Evolutionary conservation across 1,139 yeast species (phyloP).

Genomic region (Meyerozyma athensensis): DNA sequence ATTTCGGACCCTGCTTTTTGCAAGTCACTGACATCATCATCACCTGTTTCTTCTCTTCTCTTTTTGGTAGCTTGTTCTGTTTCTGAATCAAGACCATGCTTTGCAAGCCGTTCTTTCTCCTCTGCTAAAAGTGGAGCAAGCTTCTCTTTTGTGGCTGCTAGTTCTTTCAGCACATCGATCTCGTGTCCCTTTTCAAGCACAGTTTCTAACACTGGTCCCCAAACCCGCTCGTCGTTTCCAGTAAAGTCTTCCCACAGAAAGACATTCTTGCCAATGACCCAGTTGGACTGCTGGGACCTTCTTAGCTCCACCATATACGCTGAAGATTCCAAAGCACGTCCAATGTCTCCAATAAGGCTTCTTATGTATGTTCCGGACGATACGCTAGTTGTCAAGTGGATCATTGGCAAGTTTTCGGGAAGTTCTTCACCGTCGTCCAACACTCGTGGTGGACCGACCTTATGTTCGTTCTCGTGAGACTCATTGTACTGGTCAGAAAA

Average conservation of each 20-base stretch:
- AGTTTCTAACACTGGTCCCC: constrained; percentile 61
- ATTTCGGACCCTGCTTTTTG: too few relatives aligned
- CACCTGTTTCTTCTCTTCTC: constrained; percentile 4
- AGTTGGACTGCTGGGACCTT: constrained; percentile 73
- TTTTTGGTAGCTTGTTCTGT: constrained; percentile 7
- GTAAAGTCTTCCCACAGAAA: constrained; percentile 64
- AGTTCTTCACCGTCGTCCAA: constrained; percentile 21
- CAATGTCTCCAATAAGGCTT: constrained; percentile 84
- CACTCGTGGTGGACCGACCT: constrained; percentile 26
- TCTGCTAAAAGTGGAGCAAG: constrained; percentile 14
- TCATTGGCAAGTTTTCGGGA: constrained; percentile 48
- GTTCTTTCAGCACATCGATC: constrained; percentile 23
- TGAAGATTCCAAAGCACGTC: constrained; percentile 72
- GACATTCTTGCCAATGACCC: constrained; percentile 71
- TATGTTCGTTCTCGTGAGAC: constrained; percentile 11
- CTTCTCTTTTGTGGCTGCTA: constrained; percentile 12
- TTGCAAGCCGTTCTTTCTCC: constrained; percentile 9
- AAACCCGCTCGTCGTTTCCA: constrained; percentile 50
- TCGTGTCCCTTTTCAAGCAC: constrained; percentile 39
- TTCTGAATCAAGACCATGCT: constrained; percentile 7
- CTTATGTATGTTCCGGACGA: constrained; percentile 96
- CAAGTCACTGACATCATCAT: constrained; percentile 5
- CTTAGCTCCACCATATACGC: constrained; percentile 87
- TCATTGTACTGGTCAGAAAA: constrained; percentile 51
- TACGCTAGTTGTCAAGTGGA: constrained; percentile 73